Base-by-base conservation (phyloP, 345 rosid species). In the Salix koriyanagi region DNA sequence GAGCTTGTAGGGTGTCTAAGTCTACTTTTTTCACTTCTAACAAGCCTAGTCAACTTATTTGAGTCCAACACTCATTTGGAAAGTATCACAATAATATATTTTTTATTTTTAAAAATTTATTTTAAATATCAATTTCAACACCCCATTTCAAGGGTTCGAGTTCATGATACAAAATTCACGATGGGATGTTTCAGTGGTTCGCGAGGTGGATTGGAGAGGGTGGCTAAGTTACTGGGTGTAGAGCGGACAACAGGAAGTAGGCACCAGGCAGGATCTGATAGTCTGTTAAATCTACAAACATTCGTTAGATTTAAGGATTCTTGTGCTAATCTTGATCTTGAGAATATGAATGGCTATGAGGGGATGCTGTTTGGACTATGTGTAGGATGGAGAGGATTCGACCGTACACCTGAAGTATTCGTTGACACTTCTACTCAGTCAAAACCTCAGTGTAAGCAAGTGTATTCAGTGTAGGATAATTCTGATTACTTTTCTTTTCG, bases 121-220 rank as follows among this genome's bases (percentile, higher is more conserved):
- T 28, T 28, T 28, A 2, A 28, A 28, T 28, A 28, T 28, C 30
- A 28, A 28, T 28, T 28, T 2, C 30, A 28, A 28, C 30, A 28
- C 30, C 30, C 30, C 30, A 28, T 28, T 28, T 28, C 30, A 28
- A 28, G 74, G 0, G 42, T 2, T 8, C 21, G 50, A 1, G 46
- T 74, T 16, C 74, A 54, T 30, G 78, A 79, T 6, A 19, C 75
- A 0, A 79, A 79, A 21, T 36, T 42, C 16, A 14, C 37, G 12
- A 56, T 68, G 61, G 42, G 5, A 46, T 64, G 13, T 15, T 9
- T 32, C 0, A 46, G 32, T 37, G 44, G 52, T 1, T 26, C 21
- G 5, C 41, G 13, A 0, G 36, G 71, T 77, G 74, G 70, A 19
- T 37, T 67, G 70, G 44, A 67, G 42, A 67, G n/a, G 70, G 41